Evolutionary conservation across 345 rosid species (phyloP).

Genomic region (Psidium guajava): DNA sequence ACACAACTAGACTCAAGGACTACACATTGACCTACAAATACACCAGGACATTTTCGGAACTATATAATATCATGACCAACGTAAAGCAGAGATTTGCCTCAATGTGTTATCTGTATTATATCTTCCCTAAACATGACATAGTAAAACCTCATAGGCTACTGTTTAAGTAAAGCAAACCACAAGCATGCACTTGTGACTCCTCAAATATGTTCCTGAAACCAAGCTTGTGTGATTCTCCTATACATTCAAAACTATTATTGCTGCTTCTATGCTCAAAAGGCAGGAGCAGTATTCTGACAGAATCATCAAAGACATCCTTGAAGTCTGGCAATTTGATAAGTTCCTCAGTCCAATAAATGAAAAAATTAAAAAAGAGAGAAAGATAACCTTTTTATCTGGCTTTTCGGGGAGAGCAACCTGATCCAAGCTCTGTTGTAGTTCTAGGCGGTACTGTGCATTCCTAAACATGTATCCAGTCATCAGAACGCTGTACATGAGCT

Average conservation of each 20-base stretch:
- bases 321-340: neutral
- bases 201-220: neutral
- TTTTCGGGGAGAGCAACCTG: constrained; percentile 83
- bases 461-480: constrained; percentile 98
- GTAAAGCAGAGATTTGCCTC: neutral
- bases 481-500: constrained; percentile 89
- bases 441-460: constrained; percentile 83
- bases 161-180: neutral
- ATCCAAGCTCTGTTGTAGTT: constrained; percentile 87
- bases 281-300: neutral
- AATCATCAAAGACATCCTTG: neutral
- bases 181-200: neutral
- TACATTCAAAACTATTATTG: neutral
- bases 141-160: neutral
- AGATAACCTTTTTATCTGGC: constrained; percentile 44
- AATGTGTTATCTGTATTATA: neutral
- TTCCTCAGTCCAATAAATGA: neutral
- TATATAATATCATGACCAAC: neutral
- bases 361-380: neutral
- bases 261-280: neutral
- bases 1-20: neutral
- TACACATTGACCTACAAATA: neutral
- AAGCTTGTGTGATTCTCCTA: neutral
- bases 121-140: neutral
- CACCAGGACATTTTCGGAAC: neutral